Percentiles rank a stretch among this genome's conserved stretches.
phyloP scores from a whole-genome alignment of 1,139 yeast genomes.

The Suhomyces anneliseae region DNA sequence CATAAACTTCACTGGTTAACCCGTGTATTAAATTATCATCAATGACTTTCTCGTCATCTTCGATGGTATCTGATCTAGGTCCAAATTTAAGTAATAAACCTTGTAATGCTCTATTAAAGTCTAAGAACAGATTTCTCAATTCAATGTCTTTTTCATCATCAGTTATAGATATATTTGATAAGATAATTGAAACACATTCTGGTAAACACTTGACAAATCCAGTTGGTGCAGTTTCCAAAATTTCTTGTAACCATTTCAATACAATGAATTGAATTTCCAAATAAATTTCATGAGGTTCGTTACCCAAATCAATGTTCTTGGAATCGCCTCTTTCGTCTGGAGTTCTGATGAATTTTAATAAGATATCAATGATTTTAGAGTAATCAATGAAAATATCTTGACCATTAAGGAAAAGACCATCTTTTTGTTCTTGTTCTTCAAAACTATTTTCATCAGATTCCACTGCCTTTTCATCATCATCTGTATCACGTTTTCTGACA shows the following conservation, averaged over 20 bases:
- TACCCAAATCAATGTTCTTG: constrained; percentile 29
- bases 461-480: constrained; percentile 37
- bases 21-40: constrained; percentile 27
- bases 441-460: background rate
- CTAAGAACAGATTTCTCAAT: constrained; percentile 37
- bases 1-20: constrained; percentile 39
- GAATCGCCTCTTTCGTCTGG: constrained; percentile 19
- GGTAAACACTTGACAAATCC: constrained; percentile 66
- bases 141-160: constrained; percentile 43
- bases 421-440: constrained; percentile 37
- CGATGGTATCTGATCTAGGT: constrained; percentile 12
- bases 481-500: constrained; percentile 17
- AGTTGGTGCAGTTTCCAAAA: constrained; percentile 72
- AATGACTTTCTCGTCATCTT: constrained; percentile 10
- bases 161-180: constrained; percentile 39
- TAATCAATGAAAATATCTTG: constrained; percentile 85
- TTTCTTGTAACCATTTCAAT: constrained; percentile 77
- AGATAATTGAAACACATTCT: constrained; percentile 39
- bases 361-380: constrained; percentile 74
- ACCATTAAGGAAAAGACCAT: constrained; percentile 63
- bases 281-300: constrained; percentile 49
- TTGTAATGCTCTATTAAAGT: constrained; percentile 38
- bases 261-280: constrained; percentile 80
- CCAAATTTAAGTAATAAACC: constrained; percentile 33
- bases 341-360: constrained; percentile 74